Conservation (phyloP, 169 alveolate species). For the Plasmodium billcollinsi region DNA sequence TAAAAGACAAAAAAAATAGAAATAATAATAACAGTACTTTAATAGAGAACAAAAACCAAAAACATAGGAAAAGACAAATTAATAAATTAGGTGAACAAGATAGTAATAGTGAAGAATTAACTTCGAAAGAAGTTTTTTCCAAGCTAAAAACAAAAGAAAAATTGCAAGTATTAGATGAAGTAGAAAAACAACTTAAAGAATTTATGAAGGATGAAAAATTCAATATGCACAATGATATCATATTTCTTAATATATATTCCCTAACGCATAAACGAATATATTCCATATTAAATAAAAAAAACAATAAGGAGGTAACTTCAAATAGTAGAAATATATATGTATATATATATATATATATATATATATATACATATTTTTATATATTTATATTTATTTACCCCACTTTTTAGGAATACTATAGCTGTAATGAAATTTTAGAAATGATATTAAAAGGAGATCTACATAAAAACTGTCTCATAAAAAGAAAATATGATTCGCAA, state of each 20-base stretch:
- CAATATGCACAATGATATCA: slow-evolving; percentile 44
- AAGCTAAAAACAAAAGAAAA: slow-evolving; percentile 35
- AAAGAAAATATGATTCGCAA: slow-evolving; percentile 25
- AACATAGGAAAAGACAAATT: not conserved
- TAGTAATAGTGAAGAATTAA: not conserved
- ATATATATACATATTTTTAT: not conserved
- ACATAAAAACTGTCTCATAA: slow-evolving; percentile 31
- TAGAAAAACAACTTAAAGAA: slow-evolving; percentile 36
- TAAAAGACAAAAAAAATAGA: slow-evolving; percentile 35
- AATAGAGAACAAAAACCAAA: slow-evolving; percentile 6
- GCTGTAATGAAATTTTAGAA: slow-evolving; percentile 60
- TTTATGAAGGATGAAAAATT: slow-evolving; percentile 15
- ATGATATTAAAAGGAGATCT: slow-evolving; percentile 48
- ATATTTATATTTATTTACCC: not conserved
- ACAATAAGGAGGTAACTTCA: slow-evolving; percentile 28
- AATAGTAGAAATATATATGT: not conserved
- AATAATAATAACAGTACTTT: not conserved
- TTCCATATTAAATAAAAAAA: slow-evolving; percentile 32
- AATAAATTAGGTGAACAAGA: not conserved
- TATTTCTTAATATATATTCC: slow-evolving; percentile 47
- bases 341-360: not conserved
- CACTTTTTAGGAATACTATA: slow-evolving; percentile 17
- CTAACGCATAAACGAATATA: slow-evolving; percentile 61
- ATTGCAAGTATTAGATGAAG: slow-evolving; percentile 36
- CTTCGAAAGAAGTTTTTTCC: slow-evolving; percentile 4